Evolutionary conservation across 164 flowering plant genomes (phyloP), one percentile per base, ranked within the genome.

Genomic region (Chimonanthus praecox): DNA sequence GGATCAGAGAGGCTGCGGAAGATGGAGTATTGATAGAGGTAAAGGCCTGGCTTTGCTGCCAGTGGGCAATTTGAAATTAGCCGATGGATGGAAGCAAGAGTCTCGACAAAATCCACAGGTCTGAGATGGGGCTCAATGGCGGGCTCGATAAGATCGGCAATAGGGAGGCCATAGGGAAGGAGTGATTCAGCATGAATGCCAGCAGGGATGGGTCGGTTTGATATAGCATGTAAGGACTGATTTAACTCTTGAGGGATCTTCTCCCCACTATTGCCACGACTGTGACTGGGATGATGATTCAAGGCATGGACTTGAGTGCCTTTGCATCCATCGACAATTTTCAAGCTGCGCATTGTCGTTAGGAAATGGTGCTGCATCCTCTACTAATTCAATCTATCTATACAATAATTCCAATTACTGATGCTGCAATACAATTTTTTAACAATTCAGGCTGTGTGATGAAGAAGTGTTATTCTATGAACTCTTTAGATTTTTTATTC

Each of bases 111-210:
- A 68, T 90, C 74, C 6, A 90, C 71, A 43, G 82, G 79, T 77
- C 81, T 90, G 11, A 91, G 84, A 68, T 77, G 73, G 10, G 91
- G 86, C 11, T 92, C 96, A 46, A 94, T 87, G 33, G 83, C 76
- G 58, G 98, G 98, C 69, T 92, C 94, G 45, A 89, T 64, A 50
- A 75, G 80, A 63, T 84, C 87, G 3, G 82, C 47, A 9, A 50
- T 49, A 16, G 91, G 94, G 45, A 85, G 81, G 7, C 91, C 89
- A 67, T 65, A 77, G 4, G 89, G 84, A 4, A 84, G 76, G n/a
- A 89, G 79, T 48, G 76, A 11, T 16, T 86, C 85, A 45, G 5
- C 3, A 61, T 11, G 48, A 47, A 5, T 46, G 33, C 8, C 11
- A 11, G 48, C 6, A 69, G 58, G 8, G 18, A 13, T 49, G 11